phyloP scores from a whole-genome alignment of 108 stramenopile genomes.

The Epithemia pelagica region DNA sequence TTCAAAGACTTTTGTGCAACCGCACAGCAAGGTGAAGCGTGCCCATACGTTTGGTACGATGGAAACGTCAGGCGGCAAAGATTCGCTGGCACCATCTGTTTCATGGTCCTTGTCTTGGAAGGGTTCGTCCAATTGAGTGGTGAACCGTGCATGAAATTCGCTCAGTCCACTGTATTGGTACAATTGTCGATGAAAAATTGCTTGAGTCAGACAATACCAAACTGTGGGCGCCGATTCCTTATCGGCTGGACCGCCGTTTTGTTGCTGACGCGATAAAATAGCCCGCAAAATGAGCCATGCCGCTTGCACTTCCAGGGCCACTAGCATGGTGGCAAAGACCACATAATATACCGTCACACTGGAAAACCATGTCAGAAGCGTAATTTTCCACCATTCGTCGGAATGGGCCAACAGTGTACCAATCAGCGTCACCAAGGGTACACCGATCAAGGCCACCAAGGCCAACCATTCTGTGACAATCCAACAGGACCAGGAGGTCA shows the following conservation, averaged over 20 bases:
- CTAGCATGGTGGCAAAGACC: background rate
- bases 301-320: background rate
- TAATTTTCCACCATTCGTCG: conserved; percentile 44
- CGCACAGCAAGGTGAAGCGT: background rate
- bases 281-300: background rate
- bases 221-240: background rate
- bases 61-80: no score
- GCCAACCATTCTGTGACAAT: conserved; percentile 16
- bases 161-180: background rate
- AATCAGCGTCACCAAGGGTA: conserved; percentile 31
- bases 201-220: background rate
- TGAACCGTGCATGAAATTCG: background rate
- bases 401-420: conserved; percentile 17
- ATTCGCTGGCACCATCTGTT: no score
- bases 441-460: conserved; percentile 29
- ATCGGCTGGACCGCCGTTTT: background rate
- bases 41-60: background rate
- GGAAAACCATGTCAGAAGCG: conserved; percentile 30
- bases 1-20: background rate
- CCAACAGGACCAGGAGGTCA: background rate
- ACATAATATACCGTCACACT: conserved; percentile 12
- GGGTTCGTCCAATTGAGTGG: background rate
- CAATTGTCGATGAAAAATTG: background rate
- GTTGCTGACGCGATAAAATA: background rate
- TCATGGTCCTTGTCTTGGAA: background rate